Base-by-base conservation (phyloP, 2,329 filamentous ascomycete species). In the Emmonsia crescens region DNA sequence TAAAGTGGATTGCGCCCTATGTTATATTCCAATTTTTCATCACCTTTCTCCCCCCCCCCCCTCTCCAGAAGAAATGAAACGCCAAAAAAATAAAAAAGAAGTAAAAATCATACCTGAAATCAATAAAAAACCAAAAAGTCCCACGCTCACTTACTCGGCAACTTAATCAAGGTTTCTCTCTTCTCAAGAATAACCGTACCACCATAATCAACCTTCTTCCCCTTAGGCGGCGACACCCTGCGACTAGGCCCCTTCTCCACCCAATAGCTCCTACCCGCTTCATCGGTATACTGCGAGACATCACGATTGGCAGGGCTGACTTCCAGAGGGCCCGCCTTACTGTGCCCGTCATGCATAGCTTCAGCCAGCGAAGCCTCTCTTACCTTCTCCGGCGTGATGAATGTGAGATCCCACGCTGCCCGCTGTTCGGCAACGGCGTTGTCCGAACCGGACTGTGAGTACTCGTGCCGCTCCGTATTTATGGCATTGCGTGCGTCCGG, bases 381-480 rank as follows among this genome's bases (percentile, higher is more conserved):
- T 44, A 85, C 83, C 27, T 74, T 69, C 70, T 91, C 86, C 0
- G 90, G 90, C 24, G 80, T 76, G 31, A 88, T 92, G 71, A 83
- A 83, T 61, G 79, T 74, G 0, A 85, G 84, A 70, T 90, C 81
- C 74, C 89, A 95, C 0, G 91, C 87, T 0, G 85, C 81, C 49
- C 85, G 79, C 61, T 82, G 77, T 36, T 80, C 77, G 0, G 81
- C 79, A 0, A 85, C 81, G 14, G 83, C 79, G 54, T 85, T 77
- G 66, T 85, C 89, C 0, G 83, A 83, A 3, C 84, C 88, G 57
- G 84, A 85, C 70, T 87, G 84, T 62, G 84, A 83, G 74, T 86
- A 84, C 71, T 95, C 89, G 60, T 81, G 84, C 2, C 82, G 75
- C 40, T 83, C 79, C 0, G 88, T 85, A 62, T 87, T 83, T 40